phyloP scores from a whole-genome alignment of 805 yeast genomes.

The Citeromyces nyonsensis region DNA sequence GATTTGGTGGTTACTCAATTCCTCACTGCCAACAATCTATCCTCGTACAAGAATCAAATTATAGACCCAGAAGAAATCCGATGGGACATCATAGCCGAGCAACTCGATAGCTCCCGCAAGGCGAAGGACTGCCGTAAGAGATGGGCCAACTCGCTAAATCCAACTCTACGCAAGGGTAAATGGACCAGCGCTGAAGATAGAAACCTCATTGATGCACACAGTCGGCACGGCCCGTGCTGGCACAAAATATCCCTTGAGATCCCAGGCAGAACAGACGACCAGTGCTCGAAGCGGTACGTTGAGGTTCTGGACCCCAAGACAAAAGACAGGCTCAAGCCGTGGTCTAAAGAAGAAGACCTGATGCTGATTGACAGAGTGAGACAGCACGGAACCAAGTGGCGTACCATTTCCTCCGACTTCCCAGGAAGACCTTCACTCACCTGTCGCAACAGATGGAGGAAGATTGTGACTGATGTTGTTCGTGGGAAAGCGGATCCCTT shows the following conservation, averaged over 20 bases:
- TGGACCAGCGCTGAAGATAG: constrained; percentile 81
- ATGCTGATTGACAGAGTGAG: constrained; percentile 52
- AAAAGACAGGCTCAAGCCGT: constrained; percentile 59
- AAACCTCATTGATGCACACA: constrained; percentile 43
- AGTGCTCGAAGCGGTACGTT: constrained; percentile 81
- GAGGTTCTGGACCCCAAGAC: constrained; percentile 81
- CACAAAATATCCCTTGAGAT: constrained; percentile 65
- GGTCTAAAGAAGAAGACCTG: constrained; percentile 71
- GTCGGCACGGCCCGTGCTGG: constrained; percentile 71
- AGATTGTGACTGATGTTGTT: constrained; percentile 62
- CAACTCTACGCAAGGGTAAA: constrained; percentile 64
- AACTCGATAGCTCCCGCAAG: constrained; percentile 33
- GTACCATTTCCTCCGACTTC: constrained; percentile 58
- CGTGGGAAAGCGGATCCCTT: constrained; percentile 43
- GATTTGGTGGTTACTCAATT: constrained; percentile 20
- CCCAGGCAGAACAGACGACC: constrained; percentile 84
- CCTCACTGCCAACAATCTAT: constrained; percentile 7
- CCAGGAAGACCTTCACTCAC: constrained; percentile 76
- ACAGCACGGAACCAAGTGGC: constrained; percentile 77
- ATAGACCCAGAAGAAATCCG: constrained; percentile 26
- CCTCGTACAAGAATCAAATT: constrained; percentile 9
- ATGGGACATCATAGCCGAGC: constrained; percentile 46
- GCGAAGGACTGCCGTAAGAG: constrained; percentile 77
- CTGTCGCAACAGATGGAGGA: constrained; percentile 88
- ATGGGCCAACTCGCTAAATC: constrained; percentile 80